Percentiles rank a stretch among this genome's conserved stretches.
Conservation (phyloP, 306 rosid genomes). For the Quercus glauca region DNA sequence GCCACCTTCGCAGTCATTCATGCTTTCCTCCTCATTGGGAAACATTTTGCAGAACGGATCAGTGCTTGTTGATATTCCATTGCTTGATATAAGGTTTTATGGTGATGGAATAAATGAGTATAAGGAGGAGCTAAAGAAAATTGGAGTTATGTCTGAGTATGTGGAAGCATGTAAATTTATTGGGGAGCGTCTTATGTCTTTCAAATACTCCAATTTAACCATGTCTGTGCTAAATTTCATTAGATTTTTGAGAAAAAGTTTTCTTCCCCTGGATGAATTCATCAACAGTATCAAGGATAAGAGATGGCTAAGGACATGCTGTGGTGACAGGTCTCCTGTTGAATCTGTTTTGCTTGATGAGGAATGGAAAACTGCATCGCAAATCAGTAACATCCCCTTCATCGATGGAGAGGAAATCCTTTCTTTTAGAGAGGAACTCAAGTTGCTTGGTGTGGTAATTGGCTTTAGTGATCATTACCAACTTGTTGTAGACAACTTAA, state of each 20-base stretch:
- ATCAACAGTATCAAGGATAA: slow-evolving; percentile 33
- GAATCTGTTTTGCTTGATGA: too few species aligned
- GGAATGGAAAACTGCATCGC: too few species aligned
- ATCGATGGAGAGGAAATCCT: too few species aligned
- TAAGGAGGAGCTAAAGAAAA: not conserved
- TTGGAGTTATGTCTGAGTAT: slow-evolving; percentile 71
- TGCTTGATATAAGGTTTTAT: slow-evolving; percentile 55
- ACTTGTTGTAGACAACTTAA: slow-evolving; percentile 36
- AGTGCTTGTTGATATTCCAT: slow-evolving; percentile 62
- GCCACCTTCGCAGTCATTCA: too few species aligned
- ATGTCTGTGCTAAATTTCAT: slow-evolving; percentile 54
- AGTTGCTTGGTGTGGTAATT: too few species aligned
- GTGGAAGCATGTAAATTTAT: slow-evolving; percentile 62
- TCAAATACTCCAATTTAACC: slow-evolving; percentile 34
- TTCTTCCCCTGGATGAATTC: slow-evolving; percentile 29
- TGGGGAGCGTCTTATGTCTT: slow-evolving; percentile 61
- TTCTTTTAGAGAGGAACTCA: too few species aligned
- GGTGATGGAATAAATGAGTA: slow-evolving; percentile 39
- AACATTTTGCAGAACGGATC: too few species aligned
- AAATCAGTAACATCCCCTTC: too few species aligned
- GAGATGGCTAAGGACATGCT: too few species aligned
- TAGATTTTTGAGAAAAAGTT: slow-evolving; percentile 32
- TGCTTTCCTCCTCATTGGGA: too few species aligned
- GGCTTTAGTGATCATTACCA: too few species aligned
- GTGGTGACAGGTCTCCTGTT: too few species aligned